These are phyloP conservation scores for Alternaria sp. DNA, from an alignment of 2,329 filamentous ascomycete species.

Conservation along the genomic window DNA sequence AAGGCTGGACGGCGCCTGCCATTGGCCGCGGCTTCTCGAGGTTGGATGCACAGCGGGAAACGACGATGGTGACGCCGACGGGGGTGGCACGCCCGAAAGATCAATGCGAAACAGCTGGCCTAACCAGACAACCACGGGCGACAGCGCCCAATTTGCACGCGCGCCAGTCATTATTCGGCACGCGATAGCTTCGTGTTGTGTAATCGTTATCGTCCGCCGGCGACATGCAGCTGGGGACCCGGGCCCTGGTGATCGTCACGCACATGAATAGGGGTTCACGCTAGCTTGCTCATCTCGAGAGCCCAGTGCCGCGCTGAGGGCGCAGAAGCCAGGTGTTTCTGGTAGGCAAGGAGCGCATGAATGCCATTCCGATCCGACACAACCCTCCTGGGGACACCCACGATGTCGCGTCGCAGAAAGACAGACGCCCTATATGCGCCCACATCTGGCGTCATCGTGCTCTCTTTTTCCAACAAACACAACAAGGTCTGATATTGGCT, in stretches of 20 bases:
- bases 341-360: constrained; percentile 14
- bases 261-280: constrained; percentile 11
- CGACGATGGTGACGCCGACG: not conserved
- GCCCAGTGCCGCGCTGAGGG: constrained; percentile 7
- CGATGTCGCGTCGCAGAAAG: constrained; percentile 15
- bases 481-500: not conserved
- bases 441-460: not conserved
- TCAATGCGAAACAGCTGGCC: constrained; percentile 12
- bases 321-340: constrained; percentile 9
- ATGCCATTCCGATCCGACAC: constrained; percentile 15
- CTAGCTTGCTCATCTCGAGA: constrained; percentile 18
- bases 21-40: constrained; percentile 9
- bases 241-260: not conserved
- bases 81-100: constrained; percentile 4
- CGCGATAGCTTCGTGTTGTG: not conserved
- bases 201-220: not conserved
- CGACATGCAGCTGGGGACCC: constrained; percentile 1
- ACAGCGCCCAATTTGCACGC: constrained; percentile 2
- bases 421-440: not conserved
- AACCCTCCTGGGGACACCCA: constrained; percentile 17
- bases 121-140: constrained; percentile 2
- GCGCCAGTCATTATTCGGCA: not conserved
- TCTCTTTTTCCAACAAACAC: not conserved
- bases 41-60: constrained; percentile 3
- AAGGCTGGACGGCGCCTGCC: not conserved